Evolutionary conservation across 306 rosid species (phyloP).

Genomic region (Canavalia ensiformis): DNA sequence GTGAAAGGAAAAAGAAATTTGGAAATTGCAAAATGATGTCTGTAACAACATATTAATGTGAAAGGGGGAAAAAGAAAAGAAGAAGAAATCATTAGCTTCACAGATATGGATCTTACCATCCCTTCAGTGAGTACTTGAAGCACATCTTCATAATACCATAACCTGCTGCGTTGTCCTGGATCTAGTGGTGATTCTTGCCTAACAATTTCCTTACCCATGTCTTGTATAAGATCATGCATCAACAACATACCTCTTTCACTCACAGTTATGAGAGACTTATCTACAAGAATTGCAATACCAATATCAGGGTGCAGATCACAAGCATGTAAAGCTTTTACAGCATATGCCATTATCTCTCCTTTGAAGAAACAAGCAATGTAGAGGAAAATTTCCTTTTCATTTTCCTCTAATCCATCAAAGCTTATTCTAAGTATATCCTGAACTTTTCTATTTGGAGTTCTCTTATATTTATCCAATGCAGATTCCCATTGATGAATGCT

Average conservation of each 20-base stretch:
- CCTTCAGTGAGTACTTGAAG: constrained; percentile 44
- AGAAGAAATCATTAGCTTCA: no score
- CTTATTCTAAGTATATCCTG: constrained; percentile 51
- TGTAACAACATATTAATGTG: no score
- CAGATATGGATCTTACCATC: constrained; percentile 34
- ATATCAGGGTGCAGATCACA: constrained; percentile 47
- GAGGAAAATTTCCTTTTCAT: constrained; percentile 50
- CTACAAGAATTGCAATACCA: constrained; percentile 45
- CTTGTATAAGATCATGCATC: constrained; percentile 54
- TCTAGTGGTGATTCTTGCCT: constrained; percentile 48
- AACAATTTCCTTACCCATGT: constrained; percentile 57
- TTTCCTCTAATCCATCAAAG: constrained; percentile 49
- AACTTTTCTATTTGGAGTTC: constrained; percentile 46
- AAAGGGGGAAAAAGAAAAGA: no score
- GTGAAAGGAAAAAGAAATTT: not conserved
- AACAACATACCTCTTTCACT: constrained; percentile 3
- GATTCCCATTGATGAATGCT: constrained; percentile 50
- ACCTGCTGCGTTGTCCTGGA: constrained; percentile 51
- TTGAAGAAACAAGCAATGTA: constrained; percentile 52
- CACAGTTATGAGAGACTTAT: constrained; percentile 47
- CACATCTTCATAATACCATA: constrained; percentile 53
- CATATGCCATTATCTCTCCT: constrained; percentile 36
- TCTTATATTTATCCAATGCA: constrained; percentile 47
- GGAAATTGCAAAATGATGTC: not conserved
- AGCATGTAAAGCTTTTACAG: not conserved